Conservation (phyloP, 2,329 filamentous ascomycete species). For the Epichloe gansuensis region DNA sequence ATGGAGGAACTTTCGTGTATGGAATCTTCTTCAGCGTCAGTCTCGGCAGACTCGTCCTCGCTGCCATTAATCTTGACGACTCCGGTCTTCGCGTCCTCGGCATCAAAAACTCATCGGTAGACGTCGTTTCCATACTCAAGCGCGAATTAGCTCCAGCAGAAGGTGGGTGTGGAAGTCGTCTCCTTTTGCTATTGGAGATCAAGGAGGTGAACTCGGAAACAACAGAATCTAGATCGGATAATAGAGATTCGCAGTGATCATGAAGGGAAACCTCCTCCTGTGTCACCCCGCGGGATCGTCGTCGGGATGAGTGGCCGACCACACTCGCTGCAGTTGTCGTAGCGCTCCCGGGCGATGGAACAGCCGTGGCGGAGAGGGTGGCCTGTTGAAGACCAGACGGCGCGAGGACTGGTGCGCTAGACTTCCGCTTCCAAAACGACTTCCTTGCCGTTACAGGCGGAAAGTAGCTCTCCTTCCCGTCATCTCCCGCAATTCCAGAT, state of each 20-base stretch:
- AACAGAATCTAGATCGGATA: constrained; percentile 74
- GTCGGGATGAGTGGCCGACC: constrained; percentile 20
- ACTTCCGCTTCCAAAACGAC: constrained; percentile 88
- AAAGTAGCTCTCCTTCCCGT: constrained; percentile 41
- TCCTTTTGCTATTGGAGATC: constrained; percentile 65
- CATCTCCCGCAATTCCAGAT: constrained; percentile 20
- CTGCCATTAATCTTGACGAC: constrained; percentile 63
- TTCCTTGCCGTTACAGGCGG: constrained; percentile 42
- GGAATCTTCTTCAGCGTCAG: constrained; percentile 10
- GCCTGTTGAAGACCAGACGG: constrained; percentile 28
- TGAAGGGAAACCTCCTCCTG: constrained; percentile 57
- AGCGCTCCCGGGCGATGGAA: constrained; percentile 28
- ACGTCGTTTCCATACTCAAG: constrained; percentile 68
- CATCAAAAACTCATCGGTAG: constrained; percentile 88
- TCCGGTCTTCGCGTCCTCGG: constrained; percentile 53
- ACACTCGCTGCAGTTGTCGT: constrained; percentile 19
- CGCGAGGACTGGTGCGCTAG: constrained; percentile 40
- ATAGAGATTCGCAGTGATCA: constrained; percentile 71
- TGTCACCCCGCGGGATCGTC: constrained; percentile 23
- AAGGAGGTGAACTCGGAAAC: constrained; percentile 71
- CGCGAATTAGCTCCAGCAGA: constrained; percentile 34
- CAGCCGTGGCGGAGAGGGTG: constrained; percentile 27
- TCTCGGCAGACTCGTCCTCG: constrained; percentile 43
- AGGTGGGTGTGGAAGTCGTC: constrained; percentile 46
- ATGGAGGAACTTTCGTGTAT: constrained; percentile 40